These are phyloP conservation scores for Sporothrix humicola DNA, from an alignment of 2,329 filamentous ascomycete genomes.

Conservation along the genomic window DNA sequence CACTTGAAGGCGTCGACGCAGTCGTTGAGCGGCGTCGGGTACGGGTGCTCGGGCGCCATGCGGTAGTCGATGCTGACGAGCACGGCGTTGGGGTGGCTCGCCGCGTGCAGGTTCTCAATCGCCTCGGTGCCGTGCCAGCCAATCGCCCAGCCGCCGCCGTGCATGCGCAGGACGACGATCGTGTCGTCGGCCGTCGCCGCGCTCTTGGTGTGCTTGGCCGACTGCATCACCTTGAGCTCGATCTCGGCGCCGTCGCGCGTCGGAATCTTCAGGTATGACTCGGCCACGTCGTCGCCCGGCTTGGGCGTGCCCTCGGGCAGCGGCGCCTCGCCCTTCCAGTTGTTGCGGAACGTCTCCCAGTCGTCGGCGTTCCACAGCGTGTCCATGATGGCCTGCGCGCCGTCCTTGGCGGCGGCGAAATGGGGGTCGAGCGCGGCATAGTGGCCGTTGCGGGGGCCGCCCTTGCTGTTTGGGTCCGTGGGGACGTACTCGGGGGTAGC, in stretches of 20 bases:
- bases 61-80: conserved; percentile 49
- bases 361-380: conserved; percentile 42
- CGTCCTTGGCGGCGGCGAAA: conserved; percentile 42
- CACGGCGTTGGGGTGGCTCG: conserved; percentile 44
- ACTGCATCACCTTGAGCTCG: conserved; percentile 44
- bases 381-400: conserved; percentile 41
- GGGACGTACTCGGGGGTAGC: conserved; percentile 42
- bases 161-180: conserved; percentile 43
- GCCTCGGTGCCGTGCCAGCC: conserved; percentile 47
- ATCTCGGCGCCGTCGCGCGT: conserved; percentile 46
- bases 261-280: conserved; percentile 42
- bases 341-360: conserved; percentile 43
- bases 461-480: conserved; percentile 44
- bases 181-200: conserved; percentile 30
- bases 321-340: conserved; percentile 40
- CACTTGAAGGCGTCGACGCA: conserved; percentile 56
- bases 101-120: conserved; percentile 47
- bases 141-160: conserved; percentile 48
- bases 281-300: conserved; percentile 46
- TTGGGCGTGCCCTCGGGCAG: conserved; percentile 43
- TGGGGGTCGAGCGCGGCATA: conserved; percentile 45
- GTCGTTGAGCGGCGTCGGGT: conserved; percentile 57
- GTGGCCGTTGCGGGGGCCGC: conserved; percentile 47
- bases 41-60: conserved; percentile 56
- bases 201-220: conserved; percentile 36